phyloP scores from a whole-genome alignment of 495 filamentous ascomycete genomes.

The Viridothelium virens region DNA sequence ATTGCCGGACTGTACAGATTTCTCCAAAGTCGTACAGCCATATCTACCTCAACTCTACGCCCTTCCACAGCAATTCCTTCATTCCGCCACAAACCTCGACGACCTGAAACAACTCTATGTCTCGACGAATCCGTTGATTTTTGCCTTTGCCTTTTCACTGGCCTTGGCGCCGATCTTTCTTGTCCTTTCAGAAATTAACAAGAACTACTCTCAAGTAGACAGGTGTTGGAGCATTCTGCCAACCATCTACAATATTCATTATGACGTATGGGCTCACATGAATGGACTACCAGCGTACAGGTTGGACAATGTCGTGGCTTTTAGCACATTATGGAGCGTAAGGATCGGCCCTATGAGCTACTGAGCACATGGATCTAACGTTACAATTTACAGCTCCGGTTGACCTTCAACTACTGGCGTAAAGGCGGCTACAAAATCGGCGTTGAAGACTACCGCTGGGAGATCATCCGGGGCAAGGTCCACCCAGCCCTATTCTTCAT shows the following conservation, averaged over 20 bases:
- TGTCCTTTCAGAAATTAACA: constrained; percentile 69
- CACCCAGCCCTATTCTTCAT: constrained; percentile 59
- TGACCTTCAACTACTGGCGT: constrained; percentile 97
- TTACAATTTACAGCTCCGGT: constrained; percentile 45
- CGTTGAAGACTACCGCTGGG: constrained; percentile 91
- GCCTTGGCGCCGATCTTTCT: constrained; percentile 61
- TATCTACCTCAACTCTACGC: constrained; percentile 71
- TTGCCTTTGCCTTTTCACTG: constrained; percentile 63
- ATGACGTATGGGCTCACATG: constrained; percentile 67
- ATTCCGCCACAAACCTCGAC: constrained; percentile 47
- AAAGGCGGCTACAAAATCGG: constrained; percentile 86
- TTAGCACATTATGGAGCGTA: constrained; percentile 76
- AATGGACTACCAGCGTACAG: constrained; percentile 61
- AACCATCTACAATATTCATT: constrained; percentile 83
- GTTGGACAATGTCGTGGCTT: constrained; percentile 64
- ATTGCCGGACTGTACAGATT: constrained; percentile 64
- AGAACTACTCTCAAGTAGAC: constrained; percentile 93
- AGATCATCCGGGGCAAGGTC: constrained; percentile 45
- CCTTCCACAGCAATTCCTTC: constrained; percentile 56
- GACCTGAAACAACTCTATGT: constrained; percentile 63
- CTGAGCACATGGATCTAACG: constrained; percentile 18
- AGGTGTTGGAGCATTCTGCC: constrained; percentile 85
- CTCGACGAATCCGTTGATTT: constrained; percentile 78
- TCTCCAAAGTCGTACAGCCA: constrained; percentile 59
- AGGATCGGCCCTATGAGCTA: constrained; percentile 25